A percentile compares a stretch with the other conserved stretches of the same genome.
phyloP scores from a whole-genome alignment of 371 early-diverging fungal genomes.

The Mycotypha africana region DNA sequence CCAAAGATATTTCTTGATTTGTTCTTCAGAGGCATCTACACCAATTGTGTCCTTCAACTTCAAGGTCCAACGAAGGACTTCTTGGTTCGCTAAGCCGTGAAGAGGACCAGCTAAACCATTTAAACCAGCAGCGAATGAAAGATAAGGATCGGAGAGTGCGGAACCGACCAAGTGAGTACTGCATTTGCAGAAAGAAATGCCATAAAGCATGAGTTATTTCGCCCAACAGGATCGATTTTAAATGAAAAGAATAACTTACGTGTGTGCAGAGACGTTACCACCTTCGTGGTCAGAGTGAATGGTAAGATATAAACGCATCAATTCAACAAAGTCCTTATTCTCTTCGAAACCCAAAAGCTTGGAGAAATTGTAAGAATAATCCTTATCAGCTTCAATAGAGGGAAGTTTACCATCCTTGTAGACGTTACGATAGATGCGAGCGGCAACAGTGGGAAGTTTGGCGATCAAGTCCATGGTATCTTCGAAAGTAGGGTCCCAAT shows the following conservation, averaged over 20 bases:
- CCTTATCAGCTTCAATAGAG: constrained; percentile 75
- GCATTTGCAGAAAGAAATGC: background rate
- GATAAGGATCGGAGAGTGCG: constrained; percentile 97
- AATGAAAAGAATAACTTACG: constrained; percentile 43
- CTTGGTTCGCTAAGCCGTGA: constrained; percentile 99
- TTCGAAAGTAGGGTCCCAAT: constrained; percentile 97
- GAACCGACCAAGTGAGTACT: constrained; percentile 93
- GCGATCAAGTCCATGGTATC: constrained; percentile 97
- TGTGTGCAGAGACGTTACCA: constrained; percentile 96
- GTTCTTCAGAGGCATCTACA: constrained; percentile 82
- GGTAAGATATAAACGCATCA: constrained; percentile 97
- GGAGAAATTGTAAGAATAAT: constrained; percentile 95
- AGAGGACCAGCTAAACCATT: constrained; percentile 98
- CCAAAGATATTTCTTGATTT: constrained; percentile 96
- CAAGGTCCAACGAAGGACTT: constrained; percentile 96
- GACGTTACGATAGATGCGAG: constrained; percentile 97
- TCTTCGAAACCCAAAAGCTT: constrained; percentile 87
- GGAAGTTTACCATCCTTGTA: constrained; percentile 95
- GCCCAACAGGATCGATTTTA: background rate
- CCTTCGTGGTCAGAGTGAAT: constrained; percentile 99
- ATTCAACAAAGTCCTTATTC: constrained; percentile 88
- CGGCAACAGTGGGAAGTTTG: constrained; percentile 94
- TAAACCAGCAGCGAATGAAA: constrained; percentile 95
- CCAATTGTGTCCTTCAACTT: constrained; percentile 89
- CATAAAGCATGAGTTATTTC: background rate